phyloP scores from a whole-genome alignment of 23 red algal genomes.

The Pyropia haitanensis region DNA sequence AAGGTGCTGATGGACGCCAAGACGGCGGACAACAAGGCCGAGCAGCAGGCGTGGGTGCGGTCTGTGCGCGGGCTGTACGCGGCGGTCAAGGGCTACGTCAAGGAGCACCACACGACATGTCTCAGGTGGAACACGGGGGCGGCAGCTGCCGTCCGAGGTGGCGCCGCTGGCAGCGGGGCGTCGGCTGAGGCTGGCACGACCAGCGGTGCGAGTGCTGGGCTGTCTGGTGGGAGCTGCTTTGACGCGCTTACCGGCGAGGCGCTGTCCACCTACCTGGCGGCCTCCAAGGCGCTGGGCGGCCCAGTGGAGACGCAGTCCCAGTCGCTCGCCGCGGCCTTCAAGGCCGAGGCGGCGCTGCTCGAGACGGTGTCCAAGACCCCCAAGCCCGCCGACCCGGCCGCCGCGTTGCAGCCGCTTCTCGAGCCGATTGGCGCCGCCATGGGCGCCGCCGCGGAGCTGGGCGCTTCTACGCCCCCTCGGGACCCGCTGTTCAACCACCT shows the following conservation, averaged over 20 bases:
- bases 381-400: conserved; percentile 28
- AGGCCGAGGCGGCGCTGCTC: conserved; percentile 13
- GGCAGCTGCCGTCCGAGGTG: not conserved
- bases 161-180: not conserved
- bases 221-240: not conserved
- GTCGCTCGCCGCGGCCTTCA: not conserved
- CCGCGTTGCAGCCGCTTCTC: conserved; percentile 44
- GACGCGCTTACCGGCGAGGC: not conserved
- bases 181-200: not conserved
- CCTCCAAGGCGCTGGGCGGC: not conserved
- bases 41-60: conserved; percentile 46
- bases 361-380: conserved; percentile 14
- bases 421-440: conserved; percentile 45
- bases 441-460: conserved; percentile 21
- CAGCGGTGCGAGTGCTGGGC: no score
- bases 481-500: conserved; percentile 42
- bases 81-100: conserved; percentile 61
- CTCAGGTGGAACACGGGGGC: conserved; percentile 28
- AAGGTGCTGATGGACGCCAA: conserved; percentile 69
- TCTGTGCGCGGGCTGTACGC: conserved; percentile 27
- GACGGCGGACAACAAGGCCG: conserved; percentile 24
- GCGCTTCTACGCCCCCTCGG: conserved; percentile 22
- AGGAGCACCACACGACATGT: conserved; percentile 59
- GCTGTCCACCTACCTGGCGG: not conserved
- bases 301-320: not conserved